Evolutionary conservation across 441 rosid species (phyloP), one percentile per base, ranked within the genome.

Genomic region (Syzygium malaccense): DNA sequence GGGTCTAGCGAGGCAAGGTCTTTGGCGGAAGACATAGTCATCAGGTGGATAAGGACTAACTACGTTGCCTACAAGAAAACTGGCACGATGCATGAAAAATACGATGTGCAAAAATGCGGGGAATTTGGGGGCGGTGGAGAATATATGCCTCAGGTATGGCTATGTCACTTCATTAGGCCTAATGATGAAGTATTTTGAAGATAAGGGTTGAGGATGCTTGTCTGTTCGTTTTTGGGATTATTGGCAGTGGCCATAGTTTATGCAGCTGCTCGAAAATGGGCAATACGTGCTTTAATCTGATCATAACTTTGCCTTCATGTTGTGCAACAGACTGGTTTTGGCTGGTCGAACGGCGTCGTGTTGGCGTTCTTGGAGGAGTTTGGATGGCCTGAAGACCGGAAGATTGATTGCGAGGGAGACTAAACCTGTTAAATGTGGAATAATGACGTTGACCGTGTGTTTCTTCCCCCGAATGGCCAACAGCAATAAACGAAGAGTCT

Each of bases 331-430:
- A 96, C 98, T 49, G 99, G 99, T 75, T 98, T 98, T 87, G 99
- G 99, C 60, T 98, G 99, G 99, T 93, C 99, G 48, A 98, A 97
- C 88, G 99, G 99, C 55, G 99, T 98, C 55, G 93, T 94, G 14
- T 88, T 98, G 93, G 88, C 99, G 51, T 95, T 98, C 92, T 89
- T 98, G 94, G 99, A 98, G 89, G 98, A 95, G 89, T 98, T 95
- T 92, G 99, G 99, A 87, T 98, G 99, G 99, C 96, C 98, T 25
- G 88, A 92, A 87, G 92, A 93, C 91, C 91, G 79, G 58, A 86
- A 88, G 32, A 91, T 95, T 11, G 93, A 91, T 13, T 93, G 95
- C 90, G 19, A 41, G 25, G 87, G 54, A 88, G 48, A 37, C 37
- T 13, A 51, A 15, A 15, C 66, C 32, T 60, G 30, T 11, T n/a